These are phyloP conservation scores for Gossypium thurberi DNA, from an alignment of 345 rosid genomes.

Conservation along the genomic window DNA sequence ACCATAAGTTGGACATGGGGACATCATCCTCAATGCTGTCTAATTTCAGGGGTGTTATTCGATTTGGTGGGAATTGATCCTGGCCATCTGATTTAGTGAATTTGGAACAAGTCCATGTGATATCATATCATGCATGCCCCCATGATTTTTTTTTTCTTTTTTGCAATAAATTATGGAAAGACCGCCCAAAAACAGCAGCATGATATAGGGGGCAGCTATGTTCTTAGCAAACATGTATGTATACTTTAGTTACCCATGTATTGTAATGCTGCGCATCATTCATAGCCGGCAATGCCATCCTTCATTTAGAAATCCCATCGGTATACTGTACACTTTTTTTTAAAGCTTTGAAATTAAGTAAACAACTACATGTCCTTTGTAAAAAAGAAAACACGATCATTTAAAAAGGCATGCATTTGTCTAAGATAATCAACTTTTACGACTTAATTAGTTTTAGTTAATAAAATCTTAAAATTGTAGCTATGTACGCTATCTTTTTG, in stretches of 20 bases:
- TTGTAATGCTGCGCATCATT: neutral
- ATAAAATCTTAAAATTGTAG: too few relatives aligned
- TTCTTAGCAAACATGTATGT: neutral
- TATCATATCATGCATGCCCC: slow-evolving; percentile 19
- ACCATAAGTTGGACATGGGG: slow-evolving; percentile 36
- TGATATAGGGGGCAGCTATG: neutral
- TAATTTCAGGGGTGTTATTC: slow-evolving; percentile 9
- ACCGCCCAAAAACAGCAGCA: slow-evolving; percentile 3
- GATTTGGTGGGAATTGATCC: slow-evolving; percentile 28
- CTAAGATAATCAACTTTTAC: neutral
- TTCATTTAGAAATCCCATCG: neutral
- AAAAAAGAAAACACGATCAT: neutral
- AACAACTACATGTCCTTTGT: neutral
- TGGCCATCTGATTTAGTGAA: slow-evolving; percentile 36
- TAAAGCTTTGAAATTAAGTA: neutral
- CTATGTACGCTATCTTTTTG: too few relatives aligned
- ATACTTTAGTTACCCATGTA: neutral
- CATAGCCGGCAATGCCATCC: neutral
- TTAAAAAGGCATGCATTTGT: neutral
- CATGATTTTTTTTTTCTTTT: neutral
- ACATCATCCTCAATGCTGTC: slow-evolving; percentile 37
- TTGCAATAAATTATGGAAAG: slow-evolving; percentile 14
- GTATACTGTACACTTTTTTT: neutral
- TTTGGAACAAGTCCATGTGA: slow-evolving; percentile 50
- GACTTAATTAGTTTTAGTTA: too few relatives aligned